Evolutionary conservation across 75 land plant genomes (phyloP), one percentile per base, ranked within the genome.

Genomic region (Picea glauca): DNA sequence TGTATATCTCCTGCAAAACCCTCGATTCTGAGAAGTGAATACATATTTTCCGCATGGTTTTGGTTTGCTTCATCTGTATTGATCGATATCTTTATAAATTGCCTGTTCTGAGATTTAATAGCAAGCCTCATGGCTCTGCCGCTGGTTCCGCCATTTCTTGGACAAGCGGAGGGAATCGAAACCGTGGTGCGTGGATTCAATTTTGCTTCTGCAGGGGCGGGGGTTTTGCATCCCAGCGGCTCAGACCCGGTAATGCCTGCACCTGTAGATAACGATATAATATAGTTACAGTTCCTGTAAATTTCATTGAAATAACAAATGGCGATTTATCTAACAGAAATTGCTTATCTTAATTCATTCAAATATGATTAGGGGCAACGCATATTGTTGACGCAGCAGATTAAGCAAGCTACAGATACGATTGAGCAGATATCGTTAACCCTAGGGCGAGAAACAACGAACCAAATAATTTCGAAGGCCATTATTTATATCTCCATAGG

Each of bases 151-250:
- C 78, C 93, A 15, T 91, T 80, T 82, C 84, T 92, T 3, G 87
- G 90, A 3, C 78, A 82, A 62, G 64, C 56, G 26, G 88, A 88
- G 1, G 17, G 18, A 0, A 74, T 85, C 3, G 76, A 84, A 58
- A 87, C 83, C 62, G 85, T 94, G 92, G 67, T 83, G 66, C 88
- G 82, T 31, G 98, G 98, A 13, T 85, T 89, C 46, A 94, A 90
- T 84, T 94, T 87, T 79, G 98, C 98, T 18, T 94, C 94, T 65
- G 93, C 98, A 57, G 93, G 88, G 46, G 93, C 91, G 78, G 93
- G 94, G 23, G 85, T 92, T 62, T 81, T 92, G 38, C 83, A 87
- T 83, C 65, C 89, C 13, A 93, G 90, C 43, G 98, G 93, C 15
- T 84, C 88, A 33, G 91, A 92, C 82, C 79, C 90, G 86, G 98